Base-by-base conservation (phyloP, 2,329 filamentous ascomycete species). In the Conoideocrella luteorostrata region DNA sequence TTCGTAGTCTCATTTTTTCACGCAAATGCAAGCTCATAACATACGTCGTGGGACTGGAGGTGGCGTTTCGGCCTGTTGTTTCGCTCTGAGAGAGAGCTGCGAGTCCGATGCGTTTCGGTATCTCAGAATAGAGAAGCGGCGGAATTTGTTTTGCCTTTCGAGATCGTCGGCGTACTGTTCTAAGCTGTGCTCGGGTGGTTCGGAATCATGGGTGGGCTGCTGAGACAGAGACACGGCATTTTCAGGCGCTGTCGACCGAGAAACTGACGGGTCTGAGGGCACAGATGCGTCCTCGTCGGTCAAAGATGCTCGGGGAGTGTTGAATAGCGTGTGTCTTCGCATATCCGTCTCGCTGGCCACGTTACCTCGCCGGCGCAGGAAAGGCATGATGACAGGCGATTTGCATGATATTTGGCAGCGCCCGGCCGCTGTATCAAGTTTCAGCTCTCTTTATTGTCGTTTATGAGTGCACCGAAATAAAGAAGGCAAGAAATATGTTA, bases 101-200 rank as follows among this genome's bases (percentile, higher is more conserved):
- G 89, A 86, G 67, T 97, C 91, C 7, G 90, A 96, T 49, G 88
- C 90, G 75, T 95, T 90, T 57, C 89, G 86, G 62, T 93, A 89
- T 58, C 84, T 83, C 67, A 95, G 71, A 64, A 95, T 71, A 44
- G 77, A 82, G 59, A 84, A 84, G 48, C 79, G 76, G 47, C 72
- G 75, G 53, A 79, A 74, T 55, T 75, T 80, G 26, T 66, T 66
- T 24, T 39, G 38, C 22, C 39, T 32, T 20, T 35, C 33, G 7
- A 66, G 70, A 56, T 80, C 72, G 17, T 20, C 24, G 15, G 33
- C 28, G 18, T 39, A 7, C 6, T 15, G 39, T 32, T 33, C 43
- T 10, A 36, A 33, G 7, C 9, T 15, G 39, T 77, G 75, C 53
- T 78, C 74, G 43, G 74, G 61, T 12, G 73, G 69, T 42, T 48